A percentile compares a stretch with the other conserved stretches of the same genome.
phyloP scores from a whole-genome alignment of 2,329 filamentous ascomycete species.

The Fusarium brevicatenulatum region DNA sequence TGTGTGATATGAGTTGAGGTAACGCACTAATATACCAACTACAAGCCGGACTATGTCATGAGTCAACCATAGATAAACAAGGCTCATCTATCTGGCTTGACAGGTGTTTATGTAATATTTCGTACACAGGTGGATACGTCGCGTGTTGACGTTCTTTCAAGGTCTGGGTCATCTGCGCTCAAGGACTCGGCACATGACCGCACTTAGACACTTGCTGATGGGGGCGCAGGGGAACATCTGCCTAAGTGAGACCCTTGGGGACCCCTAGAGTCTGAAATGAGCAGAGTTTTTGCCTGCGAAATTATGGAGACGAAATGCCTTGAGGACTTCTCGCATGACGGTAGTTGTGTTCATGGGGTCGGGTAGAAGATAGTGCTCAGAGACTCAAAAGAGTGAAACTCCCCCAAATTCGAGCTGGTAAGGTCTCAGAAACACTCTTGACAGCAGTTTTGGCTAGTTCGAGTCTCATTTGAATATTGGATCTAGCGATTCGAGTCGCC shows the following conservation, averaged over 20 bases:
- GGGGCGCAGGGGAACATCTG: constrained; percentile 40
- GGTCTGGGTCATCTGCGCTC: constrained; percentile 36
- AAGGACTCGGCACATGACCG: constrained; percentile 36
- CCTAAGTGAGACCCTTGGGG: constrained; percentile 22
- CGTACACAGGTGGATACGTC: constrained; percentile 15
- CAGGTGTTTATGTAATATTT: constrained; percentile 1
- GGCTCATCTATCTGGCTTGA: neutral
- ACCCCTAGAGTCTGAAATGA: constrained; percentile 5
- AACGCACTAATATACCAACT: neutral
- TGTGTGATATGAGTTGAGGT: neutral
- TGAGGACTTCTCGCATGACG: constrained; percentile 39
- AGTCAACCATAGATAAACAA: neutral
- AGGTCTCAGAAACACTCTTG: neutral
- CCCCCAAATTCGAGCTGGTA: neutral
- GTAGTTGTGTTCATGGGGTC: constrained; percentile 35
- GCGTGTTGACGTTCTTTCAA: constrained; percentile 29
- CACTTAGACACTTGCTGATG: constrained; percentile 29
- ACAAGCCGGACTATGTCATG: neutral
- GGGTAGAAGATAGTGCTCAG: neutral
- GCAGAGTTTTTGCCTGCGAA: neutral
- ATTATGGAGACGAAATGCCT: constrained; percentile 18
- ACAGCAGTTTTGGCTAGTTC: neutral
- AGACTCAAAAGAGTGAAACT: constrained; percentile 32
- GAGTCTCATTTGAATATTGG: neutral
- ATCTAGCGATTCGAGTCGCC: neutral